Conservation (phyloP, 352 stramenopile genomes). For the Globisporangium recalcitrans region DNA sequence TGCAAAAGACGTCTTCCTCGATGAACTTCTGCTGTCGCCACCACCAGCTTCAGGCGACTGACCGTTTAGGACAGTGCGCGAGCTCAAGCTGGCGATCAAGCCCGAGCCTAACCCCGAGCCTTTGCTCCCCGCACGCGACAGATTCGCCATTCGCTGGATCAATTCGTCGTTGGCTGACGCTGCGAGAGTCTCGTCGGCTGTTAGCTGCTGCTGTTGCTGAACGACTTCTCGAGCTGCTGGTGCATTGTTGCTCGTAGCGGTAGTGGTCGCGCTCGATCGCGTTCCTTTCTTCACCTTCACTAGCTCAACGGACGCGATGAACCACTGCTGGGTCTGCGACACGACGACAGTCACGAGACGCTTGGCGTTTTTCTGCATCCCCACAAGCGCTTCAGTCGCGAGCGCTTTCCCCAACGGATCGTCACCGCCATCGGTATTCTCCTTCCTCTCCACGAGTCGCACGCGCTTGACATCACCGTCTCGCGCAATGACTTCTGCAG, state of each 20-base stretch:
- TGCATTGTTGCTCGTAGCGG: not conserved
- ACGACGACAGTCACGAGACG: conserved; percentile 51
- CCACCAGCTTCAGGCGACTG: not conserved
- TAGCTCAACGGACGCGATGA: conserved; percentile 64
- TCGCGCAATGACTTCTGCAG: conserved; percentile 21
- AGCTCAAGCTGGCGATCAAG: conserved; percentile 55
- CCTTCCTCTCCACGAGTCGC: conserved; percentile 24
- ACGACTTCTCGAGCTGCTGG: not conserved
- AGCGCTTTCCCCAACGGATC: conserved; percentile 35
- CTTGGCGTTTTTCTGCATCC: conserved; percentile 60
- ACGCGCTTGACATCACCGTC: conserved; percentile 43
- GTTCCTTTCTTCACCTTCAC: conserved; percentile 75
- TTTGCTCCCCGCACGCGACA: conserved; percentile 58
- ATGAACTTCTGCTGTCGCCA: not conserved
- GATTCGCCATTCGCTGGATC: conserved; percentile 63
- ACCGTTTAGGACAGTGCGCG: conserved; percentile 6
- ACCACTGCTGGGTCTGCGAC: conserved; percentile 42
- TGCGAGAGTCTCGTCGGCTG: conserved; percentile 10
- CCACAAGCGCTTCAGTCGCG: conserved; percentile 37
- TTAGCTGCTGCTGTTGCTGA: conserved; percentile 16
- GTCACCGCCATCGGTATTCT: not conserved
- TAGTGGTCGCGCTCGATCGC: conserved; percentile 12
- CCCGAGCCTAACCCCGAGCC: conserved; percentile 39
- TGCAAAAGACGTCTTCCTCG: conserved; percentile 12
- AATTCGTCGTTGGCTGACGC: conserved; percentile 38